Conservation (phyloP, 2,329 filamentous ascomycete species). For the Diplodia intermedia region DNA sequence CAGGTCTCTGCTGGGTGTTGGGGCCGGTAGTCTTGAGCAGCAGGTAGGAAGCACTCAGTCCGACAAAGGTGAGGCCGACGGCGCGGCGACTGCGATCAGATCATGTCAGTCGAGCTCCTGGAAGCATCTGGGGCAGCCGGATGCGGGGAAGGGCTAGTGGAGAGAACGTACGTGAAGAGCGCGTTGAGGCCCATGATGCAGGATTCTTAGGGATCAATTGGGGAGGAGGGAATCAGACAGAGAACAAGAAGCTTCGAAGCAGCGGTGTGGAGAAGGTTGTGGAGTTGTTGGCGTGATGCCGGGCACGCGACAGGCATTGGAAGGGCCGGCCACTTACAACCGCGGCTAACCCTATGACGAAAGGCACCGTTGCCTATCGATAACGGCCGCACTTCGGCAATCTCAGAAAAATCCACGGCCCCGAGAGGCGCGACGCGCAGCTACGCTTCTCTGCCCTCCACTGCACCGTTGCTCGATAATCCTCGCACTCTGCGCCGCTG, state of each 20-base stretch:
- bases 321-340: not conserved
- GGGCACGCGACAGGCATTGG: constrained; percentile 28
- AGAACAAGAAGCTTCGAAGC: not conserved
- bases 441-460: not conserved
- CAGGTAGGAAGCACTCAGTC: constrained; percentile 45
- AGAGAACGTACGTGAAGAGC: constrained; percentile 19
- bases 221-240: not conserved
- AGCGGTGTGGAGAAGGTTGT: constrained; percentile 23
- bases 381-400: constrained; percentile 10
- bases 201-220: not conserved
- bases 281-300: constrained; percentile 11
- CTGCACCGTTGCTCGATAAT: not conserved
- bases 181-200: constrained; percentile 29
- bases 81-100: constrained; percentile 42
- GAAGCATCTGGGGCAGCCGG: not conserved
- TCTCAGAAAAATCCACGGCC: constrained; percentile 24
- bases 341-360: constrained; percentile 23
- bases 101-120: constrained; percentile 17
- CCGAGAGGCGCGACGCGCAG: not conserved
- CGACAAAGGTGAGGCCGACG: constrained; percentile 42
- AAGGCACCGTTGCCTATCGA: constrained; percentile 16
- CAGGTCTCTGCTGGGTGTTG: constrained; percentile 38
- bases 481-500: too few relatives aligned
- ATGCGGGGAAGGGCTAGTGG: constrained; percentile 2
- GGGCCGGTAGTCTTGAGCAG: constrained; percentile 43